Conservation (phyloP, 2,329 filamentous ascomycete genomes). For the Scedosporium aurantiacum region DNA sequence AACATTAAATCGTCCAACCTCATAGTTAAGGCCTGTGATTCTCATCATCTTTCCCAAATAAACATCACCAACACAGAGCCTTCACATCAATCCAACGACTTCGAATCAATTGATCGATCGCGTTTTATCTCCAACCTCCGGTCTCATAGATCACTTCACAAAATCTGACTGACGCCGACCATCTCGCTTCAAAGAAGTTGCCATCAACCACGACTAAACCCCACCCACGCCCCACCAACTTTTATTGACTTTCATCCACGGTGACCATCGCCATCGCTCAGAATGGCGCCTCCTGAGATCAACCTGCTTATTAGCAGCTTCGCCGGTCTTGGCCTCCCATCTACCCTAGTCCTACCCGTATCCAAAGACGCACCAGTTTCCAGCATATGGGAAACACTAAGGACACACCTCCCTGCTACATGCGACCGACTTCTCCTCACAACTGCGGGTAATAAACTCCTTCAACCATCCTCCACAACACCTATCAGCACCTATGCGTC, state of each 20-base stretch:
- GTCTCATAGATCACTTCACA: too few relatives aligned
- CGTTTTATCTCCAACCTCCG: too few relatives aligned
- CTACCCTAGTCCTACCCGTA: conserved; percentile 72
- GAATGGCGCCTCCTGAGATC: conserved; percentile 48
- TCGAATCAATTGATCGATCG: too few relatives aligned
- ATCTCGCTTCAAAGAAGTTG: neutral
- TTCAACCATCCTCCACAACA: conserved; percentile 41
- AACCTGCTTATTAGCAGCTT: conserved; percentile 83
- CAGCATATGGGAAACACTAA: conserved; percentile 53
- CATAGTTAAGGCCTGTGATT: too few relatives aligned
- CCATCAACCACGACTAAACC: neutral
- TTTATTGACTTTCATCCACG: neutral
- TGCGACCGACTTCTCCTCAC: conserved; percentile 61
- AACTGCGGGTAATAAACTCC: conserved; percentile 65
- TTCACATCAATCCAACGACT: too few relatives aligned
- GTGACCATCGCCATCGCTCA: neutral
- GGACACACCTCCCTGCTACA: conserved; percentile 45
- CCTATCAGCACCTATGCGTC: conserved; percentile 54
- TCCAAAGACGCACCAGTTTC: conserved; percentile 52
- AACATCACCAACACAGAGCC: too few relatives aligned
- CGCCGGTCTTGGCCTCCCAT: conserved; percentile 67
- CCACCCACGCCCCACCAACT: too few relatives aligned
- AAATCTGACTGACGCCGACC: too few relatives aligned
- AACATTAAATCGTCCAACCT: neutral
- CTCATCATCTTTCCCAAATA: too few relatives aligned